Conservation (phyloP, 2,329 filamentous ascomycete species). For the Acephala macrosclerotiorum region DNA sequence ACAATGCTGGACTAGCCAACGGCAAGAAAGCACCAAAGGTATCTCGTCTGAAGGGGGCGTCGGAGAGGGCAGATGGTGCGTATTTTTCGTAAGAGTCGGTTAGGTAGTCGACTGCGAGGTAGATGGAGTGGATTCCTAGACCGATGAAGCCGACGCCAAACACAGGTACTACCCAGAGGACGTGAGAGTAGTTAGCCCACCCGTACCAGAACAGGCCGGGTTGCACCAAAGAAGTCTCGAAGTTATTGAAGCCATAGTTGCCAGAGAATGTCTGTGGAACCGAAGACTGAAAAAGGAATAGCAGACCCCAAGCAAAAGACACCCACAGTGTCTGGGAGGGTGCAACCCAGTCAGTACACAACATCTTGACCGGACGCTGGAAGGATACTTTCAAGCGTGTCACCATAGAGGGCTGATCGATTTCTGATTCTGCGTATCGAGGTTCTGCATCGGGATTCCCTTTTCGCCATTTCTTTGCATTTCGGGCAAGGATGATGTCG, state of each 20-base stretch:
- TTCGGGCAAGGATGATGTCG: constrained; percentile 45
- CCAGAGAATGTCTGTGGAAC: constrained; percentile 68
- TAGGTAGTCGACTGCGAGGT: constrained; percentile 67
- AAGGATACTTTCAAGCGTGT: constrained; percentile 12
- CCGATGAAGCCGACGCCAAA: constrained; percentile 52
- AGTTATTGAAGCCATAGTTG: constrained; percentile 65
- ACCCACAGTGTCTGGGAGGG: constrained; percentile 73
- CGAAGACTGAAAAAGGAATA: constrained; percentile 26
- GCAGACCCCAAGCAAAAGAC: constrained; percentile 22
- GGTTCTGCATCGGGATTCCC: constrained; percentile 18
- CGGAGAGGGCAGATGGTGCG: constrained; percentile 65
- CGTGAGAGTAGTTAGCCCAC: constrained; percentile 58
- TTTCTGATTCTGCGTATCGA: constrained; percentile 9
- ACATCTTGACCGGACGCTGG: constrained; percentile 47
- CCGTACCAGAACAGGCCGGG: constrained; percentile 64
- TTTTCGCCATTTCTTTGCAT: constrained; percentile 21
- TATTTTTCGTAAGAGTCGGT: constrained; percentile 61
- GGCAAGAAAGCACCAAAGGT: constrained; percentile 54
- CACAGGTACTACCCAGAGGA: constrained; percentile 61
- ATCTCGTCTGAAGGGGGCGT: constrained; percentile 50
- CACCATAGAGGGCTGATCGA: constrained; percentile 6
- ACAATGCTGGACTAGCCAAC: constrained; percentile 44
- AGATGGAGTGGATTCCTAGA: constrained; percentile 57
- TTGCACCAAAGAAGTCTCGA: constrained; percentile 50
- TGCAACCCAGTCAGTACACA: constrained; percentile 64